Percentiles rank a stretch among this genome's conserved stretches.
Conservation (phyloP, 495 filamentous ascomycete species). For the Aspergillus heteromorphus region DNA sequence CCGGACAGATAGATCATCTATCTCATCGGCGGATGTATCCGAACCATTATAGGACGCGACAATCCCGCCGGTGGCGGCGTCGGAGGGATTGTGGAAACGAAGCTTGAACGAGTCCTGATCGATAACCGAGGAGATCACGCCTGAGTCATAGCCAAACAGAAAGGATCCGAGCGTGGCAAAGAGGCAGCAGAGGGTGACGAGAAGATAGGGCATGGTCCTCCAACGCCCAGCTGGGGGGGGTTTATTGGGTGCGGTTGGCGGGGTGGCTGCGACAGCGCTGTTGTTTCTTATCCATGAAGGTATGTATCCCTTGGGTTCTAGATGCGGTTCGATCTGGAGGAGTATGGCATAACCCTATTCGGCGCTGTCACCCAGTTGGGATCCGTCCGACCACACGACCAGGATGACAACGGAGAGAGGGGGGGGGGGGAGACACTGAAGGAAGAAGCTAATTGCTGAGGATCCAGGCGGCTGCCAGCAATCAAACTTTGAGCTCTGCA, state of each 20-base stretch:
- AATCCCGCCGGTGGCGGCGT: slow-evolving; percentile 44
- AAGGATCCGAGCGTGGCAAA: slow-evolving; percentile 57
- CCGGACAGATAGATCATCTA: neutral
- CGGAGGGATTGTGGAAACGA: slow-evolving; percentile 34
- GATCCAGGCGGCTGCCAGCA: neutral
- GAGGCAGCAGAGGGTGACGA: slow-evolving; percentile 40
- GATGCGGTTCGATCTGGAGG: neutral
- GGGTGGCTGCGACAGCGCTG: neutral
- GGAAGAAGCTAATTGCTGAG: neutral
- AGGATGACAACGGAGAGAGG: neutral
- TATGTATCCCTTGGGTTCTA: neutral
- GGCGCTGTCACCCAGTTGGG: neutral
- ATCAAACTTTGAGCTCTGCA: neutral
- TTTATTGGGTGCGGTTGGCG: neutral
- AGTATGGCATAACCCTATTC: neutral
- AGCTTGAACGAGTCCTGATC: slow-evolving; percentile 36
- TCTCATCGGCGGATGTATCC: neutral
- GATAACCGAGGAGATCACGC: slow-evolving; percentile 50
- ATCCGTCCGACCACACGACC: neutral
- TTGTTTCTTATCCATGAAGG: neutral
- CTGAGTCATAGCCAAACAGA: slow-evolving; percentile 49
- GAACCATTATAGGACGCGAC: slow-evolving; percentile 46
- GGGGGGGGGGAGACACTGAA: neutral
- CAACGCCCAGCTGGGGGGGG: neutral
- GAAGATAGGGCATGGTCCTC: slow-evolving; percentile 26